Percentiles rank a stretch among this genome's conserved stretches.
Evolutionary conservation across 352 stramenopile genomes (phyloP).

Genomic region (Pythium angustatum): DNA sequence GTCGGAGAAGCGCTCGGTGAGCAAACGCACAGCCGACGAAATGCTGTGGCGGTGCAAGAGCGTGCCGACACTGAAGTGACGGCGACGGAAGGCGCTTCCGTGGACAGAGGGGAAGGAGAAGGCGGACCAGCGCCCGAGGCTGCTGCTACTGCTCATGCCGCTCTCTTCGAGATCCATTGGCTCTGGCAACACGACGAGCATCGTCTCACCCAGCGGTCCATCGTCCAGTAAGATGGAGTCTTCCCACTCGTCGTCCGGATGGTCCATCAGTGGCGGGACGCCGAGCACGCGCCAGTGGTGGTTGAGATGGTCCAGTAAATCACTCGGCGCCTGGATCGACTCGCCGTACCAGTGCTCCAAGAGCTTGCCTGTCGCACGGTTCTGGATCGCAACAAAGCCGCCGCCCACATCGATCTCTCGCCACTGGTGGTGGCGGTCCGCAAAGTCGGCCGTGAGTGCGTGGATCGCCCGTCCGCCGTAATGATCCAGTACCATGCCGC

Average conservation of each 20-base stretch:
- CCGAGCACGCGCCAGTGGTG: slow-evolving; percentile 3
- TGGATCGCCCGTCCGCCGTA: background rate
- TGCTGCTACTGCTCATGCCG: background rate
- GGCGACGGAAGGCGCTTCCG: background rate
- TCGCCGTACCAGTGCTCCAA: slow-evolving; percentile 21
- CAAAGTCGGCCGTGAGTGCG: background rate
- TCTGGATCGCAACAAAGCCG: slow-evolving; percentile 6
- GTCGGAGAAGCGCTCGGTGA: background rate
- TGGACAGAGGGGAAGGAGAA: background rate
- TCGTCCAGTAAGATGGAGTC: background rate
- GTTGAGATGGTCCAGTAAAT: background rate
- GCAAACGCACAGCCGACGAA: background rate
- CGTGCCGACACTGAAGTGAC: background rate
- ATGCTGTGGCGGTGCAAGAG: background rate
- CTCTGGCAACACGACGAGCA: background rate
- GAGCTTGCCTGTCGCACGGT: slow-evolving; percentile 5
- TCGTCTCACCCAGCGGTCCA: background rate
- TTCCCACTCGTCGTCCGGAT: background rate
- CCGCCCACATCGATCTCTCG: background rate
- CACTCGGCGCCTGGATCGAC: background rate
- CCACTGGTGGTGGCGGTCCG: slow-evolving; percentile 17
- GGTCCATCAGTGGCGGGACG: background rate
- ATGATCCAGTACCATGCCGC: slow-evolving; percentile 17
- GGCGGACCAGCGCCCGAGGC: background rate
- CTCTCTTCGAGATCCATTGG: background rate